phyloP scores from a whole-genome alignment of 441 rosid species.

The Brassica hybrid region DNA sequence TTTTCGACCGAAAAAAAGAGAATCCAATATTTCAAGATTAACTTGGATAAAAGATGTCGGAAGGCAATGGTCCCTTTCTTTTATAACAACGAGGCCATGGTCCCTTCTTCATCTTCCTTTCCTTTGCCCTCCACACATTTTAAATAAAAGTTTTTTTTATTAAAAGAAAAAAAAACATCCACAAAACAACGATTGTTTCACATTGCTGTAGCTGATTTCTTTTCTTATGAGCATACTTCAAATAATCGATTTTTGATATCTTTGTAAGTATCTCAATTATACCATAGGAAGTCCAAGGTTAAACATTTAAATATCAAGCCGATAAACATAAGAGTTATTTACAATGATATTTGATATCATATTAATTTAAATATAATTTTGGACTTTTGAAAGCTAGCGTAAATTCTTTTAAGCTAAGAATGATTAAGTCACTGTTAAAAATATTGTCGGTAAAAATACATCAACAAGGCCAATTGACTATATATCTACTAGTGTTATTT shows the following conservation, averaged over 20 bases:
- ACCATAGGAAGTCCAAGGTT: too few species aligned
- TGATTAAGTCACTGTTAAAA: too few species aligned
- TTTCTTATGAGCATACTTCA: too few species aligned
- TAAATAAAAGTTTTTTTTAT: not conserved
- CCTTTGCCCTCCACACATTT: not conserved
- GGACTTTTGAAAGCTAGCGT: not conserved
- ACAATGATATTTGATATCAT: too few species aligned
- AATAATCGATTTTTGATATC: too few species aligned
- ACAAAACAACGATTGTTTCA: not conserved
- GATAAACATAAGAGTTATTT: too few species aligned
- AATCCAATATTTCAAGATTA: not conserved
- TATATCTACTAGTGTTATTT: too few species aligned
- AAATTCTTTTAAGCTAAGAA: not conserved
- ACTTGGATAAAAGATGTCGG: constrained; percentile 9
- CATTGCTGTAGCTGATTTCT: not conserved
- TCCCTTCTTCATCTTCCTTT: constrained; percentile 3
- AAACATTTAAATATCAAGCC: too few species aligned
- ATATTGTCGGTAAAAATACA: too few species aligned
- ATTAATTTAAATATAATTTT: too few species aligned
- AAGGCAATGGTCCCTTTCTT: constrained; percentile 9
- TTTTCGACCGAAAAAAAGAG: not conserved
- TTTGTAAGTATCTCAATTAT: too few species aligned
- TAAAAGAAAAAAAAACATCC: not conserved
- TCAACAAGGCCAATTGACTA: too few species aligned
- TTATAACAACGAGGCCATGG: constrained; percentile 4